Base-by-base conservation (phyloP, 176 grass and related monocot genomes). In the Triticum turgidum region DNA sequence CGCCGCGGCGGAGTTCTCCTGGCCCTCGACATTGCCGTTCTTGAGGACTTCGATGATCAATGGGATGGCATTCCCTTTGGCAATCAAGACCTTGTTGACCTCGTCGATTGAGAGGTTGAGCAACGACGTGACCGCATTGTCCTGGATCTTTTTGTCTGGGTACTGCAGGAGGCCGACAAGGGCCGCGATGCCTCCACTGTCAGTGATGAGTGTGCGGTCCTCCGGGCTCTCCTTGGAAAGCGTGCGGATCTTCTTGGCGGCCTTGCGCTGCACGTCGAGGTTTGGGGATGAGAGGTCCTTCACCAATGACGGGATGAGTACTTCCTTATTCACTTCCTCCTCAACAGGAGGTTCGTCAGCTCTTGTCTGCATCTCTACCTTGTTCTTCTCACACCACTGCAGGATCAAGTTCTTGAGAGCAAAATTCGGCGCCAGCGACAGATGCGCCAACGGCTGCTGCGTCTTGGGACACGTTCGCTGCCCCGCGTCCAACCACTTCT, bases 151-250 rank as follows among this genome's bases (percentile, higher is more conserved):
- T 35, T 77, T 84, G 52, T 95, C 93, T 0, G 93, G 90, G 77
- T 95, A 95, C 12, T 79, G 45, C 0, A 95, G 76, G 22, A 95
- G 49, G 14, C 80, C 85, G n/a, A 92, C 74, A 6, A 95, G 86
- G 13, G 80, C 86, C 7, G 86, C 76, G 51, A 92, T 86, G 20
- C 93, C 93, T 3, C 72, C 83, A 12, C 77, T 87, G 12, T 87
- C 77, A 9, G 84, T 69, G 41, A 95, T 78, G 4, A 84, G 24
- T 20, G 82, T 47, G 62, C 93, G 76, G 39, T 92, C 90, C 34
- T 95, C 88, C 1, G 93, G 88, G 20, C 88, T 95, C 69, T 95
- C 90, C 41, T 92, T 95, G n/a, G 93, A 95, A 9, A 95, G 90
- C 61, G 74, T 38, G 2, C 93, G 86, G 34, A 95, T 92, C 90